Conservation (phyloP, 148 eudicot genomes). For the Simmondsia chinensis region DNA sequence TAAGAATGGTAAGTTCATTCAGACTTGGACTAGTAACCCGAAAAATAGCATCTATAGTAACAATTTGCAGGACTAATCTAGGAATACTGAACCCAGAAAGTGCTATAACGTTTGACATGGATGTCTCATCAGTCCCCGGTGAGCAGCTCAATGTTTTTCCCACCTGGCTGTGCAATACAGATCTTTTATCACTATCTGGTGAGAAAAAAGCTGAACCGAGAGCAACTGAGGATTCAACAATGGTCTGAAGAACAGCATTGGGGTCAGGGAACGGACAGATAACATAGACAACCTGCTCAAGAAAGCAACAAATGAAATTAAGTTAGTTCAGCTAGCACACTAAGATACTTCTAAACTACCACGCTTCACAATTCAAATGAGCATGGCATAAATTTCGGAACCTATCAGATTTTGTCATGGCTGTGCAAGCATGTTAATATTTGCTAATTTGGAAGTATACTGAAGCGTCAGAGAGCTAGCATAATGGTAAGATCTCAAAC, state of each 20-base stretch:
- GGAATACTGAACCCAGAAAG: conserved; percentile 92
- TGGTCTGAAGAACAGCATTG: conserved; percentile 69
- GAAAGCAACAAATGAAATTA: conserved; percentile 4
- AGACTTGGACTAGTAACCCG: conserved; percentile 80
- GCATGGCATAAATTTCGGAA: no score
- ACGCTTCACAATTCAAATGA: no score
- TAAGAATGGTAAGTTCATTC: conserved; percentile 64
- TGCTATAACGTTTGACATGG: conserved; percentile 65
- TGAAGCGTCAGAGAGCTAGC: no score
- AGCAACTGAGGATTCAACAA: conserved; percentile 74
- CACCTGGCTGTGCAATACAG: conserved; percentile 63
- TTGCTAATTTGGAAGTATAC: no score
- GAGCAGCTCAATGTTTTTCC: conserved; percentile 80
- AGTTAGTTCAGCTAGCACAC: conserved; percentile 1
- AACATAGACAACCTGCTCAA: conserved; percentile 81
- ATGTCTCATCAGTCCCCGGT: conserved; percentile 80
- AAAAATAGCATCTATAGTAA: conserved; percentile 81
- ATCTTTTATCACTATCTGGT: conserved; percentile 79
- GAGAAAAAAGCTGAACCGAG: conserved; percentile 61
- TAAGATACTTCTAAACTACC: no score
- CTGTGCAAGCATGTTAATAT: no score
- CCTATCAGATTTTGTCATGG: no score
- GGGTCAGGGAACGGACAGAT: conserved; percentile 99
- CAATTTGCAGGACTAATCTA: conserved; percentile 77
- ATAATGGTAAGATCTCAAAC: no score